Evolutionary conservation across 1,284 basidiomycete genomes (phyloP), one percentile per base, ranked within the genome.

Genomic region (Trichosporon inkin): DNA sequence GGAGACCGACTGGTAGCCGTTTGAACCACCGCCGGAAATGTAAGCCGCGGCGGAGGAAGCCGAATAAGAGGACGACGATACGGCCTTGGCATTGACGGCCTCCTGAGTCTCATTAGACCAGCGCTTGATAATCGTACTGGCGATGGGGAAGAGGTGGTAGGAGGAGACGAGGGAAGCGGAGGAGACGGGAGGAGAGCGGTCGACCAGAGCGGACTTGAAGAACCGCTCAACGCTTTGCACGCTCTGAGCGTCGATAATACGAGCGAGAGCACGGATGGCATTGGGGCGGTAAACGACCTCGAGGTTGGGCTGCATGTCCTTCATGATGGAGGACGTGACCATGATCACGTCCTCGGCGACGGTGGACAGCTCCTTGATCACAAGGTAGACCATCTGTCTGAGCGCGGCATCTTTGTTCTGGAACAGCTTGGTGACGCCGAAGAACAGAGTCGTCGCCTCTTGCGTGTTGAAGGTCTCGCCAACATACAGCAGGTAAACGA

Each of bases 261-360:
- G 85, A 79, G 92, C 94, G 16, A 99, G 83, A 5, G 95, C 93
- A 69, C 96, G 87, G 68, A 99, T 99, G 34, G 96, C 90, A 78
- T 99, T 99, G 39, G 96, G 92, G 61, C 96, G 85, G 80, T 99
- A 99, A 68, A 99, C 93, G 72, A 98, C 95, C 78, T 99, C 96
- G 55, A 93, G 89, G 77, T 98, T 98, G 55, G 94, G 90, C 75
- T 99, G 95, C 92, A 99, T 99, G 75, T 99, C 95, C 83, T 99
- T 99, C 94, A 98, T 98, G 79, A 99, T 99, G 74, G 93, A 97
- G 73, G 90, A 92, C 6, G 96, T 99, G 69, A 98, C 94, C 93
- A 99, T 99, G 73, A 99, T 97, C 38, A 98, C 92, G 82, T 99
- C 96, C 79, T 99, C 92, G 17, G 96, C 92, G n/a, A 90, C 89